These are phyloP conservation scores for Sideroxylon spinosum DNA, from an alignment of 179 eudicot species.

Conservation along the genomic window DNA sequence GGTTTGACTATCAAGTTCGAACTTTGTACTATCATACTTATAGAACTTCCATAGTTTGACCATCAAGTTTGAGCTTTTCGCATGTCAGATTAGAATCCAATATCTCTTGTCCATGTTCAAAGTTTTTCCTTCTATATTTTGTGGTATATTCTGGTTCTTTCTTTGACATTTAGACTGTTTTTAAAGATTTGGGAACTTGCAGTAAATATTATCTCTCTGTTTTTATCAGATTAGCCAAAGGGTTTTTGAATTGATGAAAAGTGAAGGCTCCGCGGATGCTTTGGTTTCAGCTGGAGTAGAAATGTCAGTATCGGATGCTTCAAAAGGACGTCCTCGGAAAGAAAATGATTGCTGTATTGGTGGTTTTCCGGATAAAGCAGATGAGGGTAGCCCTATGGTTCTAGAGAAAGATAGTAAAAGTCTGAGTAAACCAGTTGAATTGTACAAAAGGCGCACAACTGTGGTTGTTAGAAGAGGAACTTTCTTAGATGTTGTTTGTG, in stretches of 20 bases:
- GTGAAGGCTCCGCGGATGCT: constrained; percentile 40
- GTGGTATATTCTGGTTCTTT: neutral
- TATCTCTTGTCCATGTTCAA: neutral
- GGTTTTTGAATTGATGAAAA: constrained; percentile 74
- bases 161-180: neutral
- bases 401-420: constrained; percentile 5
- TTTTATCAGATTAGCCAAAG: constrained; percentile 72
- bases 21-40: neutral
- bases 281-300: constrained; percentile 28
- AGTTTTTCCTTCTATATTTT: neutral
- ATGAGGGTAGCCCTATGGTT: constrained; percentile 21
- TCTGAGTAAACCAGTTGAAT: constrained; percentile 53
- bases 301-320: constrained; percentile 30
- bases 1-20: too few relatives aligned
- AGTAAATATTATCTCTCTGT: neutral
- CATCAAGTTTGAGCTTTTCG: neutral
- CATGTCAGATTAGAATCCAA: neutral
- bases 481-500: constrained; percentile 80
- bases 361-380: constrained; percentile 30
- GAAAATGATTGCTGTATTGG: constrained; percentile 24
- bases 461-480: constrained; percentile 55
- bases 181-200: neutral
- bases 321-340: constrained; percentile 26
- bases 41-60: constrained; percentile 5
- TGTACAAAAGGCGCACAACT: constrained; percentile 81